Percentiles rank a stretch among this genome's conserved stretches.
These are phyloP conservation scores for Mucor irregularis DNA, from an alignment of 371 early-diverging fungal species.

Conservation along the genomic window DNA sequence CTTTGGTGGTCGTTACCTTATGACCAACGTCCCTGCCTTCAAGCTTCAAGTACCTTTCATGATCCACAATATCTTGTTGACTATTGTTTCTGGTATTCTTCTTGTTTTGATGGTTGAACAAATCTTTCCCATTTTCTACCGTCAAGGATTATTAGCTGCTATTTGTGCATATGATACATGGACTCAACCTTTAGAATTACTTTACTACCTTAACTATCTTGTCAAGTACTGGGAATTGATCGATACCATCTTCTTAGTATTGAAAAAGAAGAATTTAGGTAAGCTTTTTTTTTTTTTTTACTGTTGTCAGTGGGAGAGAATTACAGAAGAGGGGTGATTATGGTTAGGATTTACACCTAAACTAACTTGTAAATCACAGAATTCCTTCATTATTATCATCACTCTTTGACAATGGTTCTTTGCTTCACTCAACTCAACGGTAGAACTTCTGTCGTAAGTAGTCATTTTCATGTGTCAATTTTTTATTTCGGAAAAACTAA, in stretches of 20 bases:
- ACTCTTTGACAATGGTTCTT: slow-evolving; percentile 87
- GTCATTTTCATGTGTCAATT: slow-evolving; percentile 11
- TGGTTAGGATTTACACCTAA: too few species aligned
- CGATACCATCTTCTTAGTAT: slow-evolving; percentile 37
- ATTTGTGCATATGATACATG: slow-evolving; percentile 69
- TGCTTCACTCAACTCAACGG: slow-evolving; percentile 85
- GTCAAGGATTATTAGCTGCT: slow-evolving; percentile 68
- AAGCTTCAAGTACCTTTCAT: slow-evolving; percentile 67
- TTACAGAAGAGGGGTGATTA: neutral
- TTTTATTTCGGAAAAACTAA: slow-evolving; percentile 16
- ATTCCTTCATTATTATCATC: slow-evolving; percentile 91
- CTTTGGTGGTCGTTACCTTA: slow-evolving; percentile 70
- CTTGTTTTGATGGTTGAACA: slow-evolving; percentile 73
- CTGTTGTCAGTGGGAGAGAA: neutral
- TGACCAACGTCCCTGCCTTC: slow-evolving; percentile 65
- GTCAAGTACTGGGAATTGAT: slow-evolving; percentile 85
- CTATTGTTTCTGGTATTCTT: slow-evolving; percentile 62
- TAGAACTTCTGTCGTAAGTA: slow-evolving; percentile 76
- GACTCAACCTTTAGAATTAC: slow-evolving; percentile 73
- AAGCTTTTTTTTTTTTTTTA: slow-evolving; percentile 9
- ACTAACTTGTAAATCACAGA: slow-evolving; percentile 51
- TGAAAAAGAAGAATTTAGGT: slow-evolving; percentile 41
- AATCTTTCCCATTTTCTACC: slow-evolving; percentile 61
- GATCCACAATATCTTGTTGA: slow-evolving; percentile 76
- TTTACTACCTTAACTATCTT: slow-evolving; percentile 86